Percentiles rank a stretch among this genome's conserved stretches.
These are phyloP conservation scores for Saprolegnia parasitica DNA, from an alignment of 352 stramenopile species.

Conservation along the genomic window DNA sequence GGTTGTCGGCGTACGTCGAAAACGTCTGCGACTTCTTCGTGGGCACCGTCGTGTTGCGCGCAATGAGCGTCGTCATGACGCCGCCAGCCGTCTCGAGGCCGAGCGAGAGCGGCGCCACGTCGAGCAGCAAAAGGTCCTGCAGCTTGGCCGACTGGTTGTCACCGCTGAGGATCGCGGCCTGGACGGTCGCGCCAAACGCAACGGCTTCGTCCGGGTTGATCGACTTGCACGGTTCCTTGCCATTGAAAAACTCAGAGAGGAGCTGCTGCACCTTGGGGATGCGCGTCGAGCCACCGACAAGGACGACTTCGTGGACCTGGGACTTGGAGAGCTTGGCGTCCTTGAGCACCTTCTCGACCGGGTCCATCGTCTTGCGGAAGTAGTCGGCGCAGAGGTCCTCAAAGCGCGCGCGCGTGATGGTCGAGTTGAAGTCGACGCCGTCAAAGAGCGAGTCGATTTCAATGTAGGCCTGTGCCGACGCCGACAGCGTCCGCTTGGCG, in stretches of 20 bases:
- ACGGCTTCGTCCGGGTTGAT: constrained; percentile 70
- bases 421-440: constrained; percentile 90
- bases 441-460: constrained; percentile 92
- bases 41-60: constrained; percentile 59
- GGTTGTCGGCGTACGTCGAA: constrained; percentile 65
- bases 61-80: constrained; percentile 67
- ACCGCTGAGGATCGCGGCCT: constrained; percentile 39
- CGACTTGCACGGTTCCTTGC: constrained; percentile 54
- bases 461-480: constrained; percentile 80
- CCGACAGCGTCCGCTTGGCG: constrained; percentile 88
- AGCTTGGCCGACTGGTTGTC: constrained; percentile 54
- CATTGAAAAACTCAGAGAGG: constrained; percentile 52
- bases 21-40: constrained; percentile 62
- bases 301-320: constrained; percentile 37
- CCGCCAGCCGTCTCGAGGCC: constrained; percentile 65
- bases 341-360: constrained; percentile 43
- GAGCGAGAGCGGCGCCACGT: constrained; percentile 64
- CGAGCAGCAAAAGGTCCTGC: constrained; percentile 61
- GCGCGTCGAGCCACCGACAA: constrained; percentile 41
- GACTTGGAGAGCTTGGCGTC: constrained; percentile 34
- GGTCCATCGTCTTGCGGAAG: constrained; percentile 87
- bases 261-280: constrained; percentile 54
- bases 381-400: constrained; percentile 85
- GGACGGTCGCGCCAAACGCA: constrained; percentile 47
- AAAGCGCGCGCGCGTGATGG: constrained; percentile 87